Base-by-base conservation (phyloP, 768 basidiomycete genomes). In the Mycena metata region DNA sequence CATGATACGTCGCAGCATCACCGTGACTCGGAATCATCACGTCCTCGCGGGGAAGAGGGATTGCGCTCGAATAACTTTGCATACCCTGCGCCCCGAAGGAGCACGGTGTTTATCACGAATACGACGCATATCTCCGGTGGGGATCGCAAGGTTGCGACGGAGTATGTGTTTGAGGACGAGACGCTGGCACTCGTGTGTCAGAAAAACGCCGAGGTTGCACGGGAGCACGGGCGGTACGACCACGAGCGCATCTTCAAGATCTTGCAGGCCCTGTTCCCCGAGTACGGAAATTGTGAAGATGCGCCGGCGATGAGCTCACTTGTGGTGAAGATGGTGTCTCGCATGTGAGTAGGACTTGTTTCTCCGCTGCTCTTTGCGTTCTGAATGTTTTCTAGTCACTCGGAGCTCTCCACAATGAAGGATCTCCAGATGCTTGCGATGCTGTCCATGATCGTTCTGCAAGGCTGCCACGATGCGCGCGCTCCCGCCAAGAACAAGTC, bases 371-470 rank as follows among this genome's bases (percentile, higher is more conserved):
- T 24, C 16, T 23, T 68, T 69, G 10, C 11, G 39, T 68, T 59
- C 21, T 65, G 33, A 67, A 15, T 12, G 24, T 33, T 36, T 9
- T 67, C 17, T 55, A 87, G 85, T 35, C 85, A 86, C 70, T 56
- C 71, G 6, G 79, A 85, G 63, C 76, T 84, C 41, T 77, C 79
- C 7, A 80, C 78, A 56, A 82, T 80, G 39, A 93, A 88, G 73
- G 93, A 96, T 72, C 76, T 95, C 1, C 93, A 95, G 73, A 90
- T 94, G 89, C 82, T 96, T 17, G 93, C 92, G 0, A 94, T 96
- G 88, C 67, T 94, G 5, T 83, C 92, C 0, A 81, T 88, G 54
- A 77, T 94, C n/a, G 79, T 95, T 3, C 81, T 95, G 3, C 90
- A 90, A 73, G 84, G 77, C 9, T 69, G 69, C 76, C 60, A 66